These are phyloP conservation scores for Zygoascus bituminiphila DNA, from an alignment of 805 yeast genomes.

Conservation along the genomic window DNA sequence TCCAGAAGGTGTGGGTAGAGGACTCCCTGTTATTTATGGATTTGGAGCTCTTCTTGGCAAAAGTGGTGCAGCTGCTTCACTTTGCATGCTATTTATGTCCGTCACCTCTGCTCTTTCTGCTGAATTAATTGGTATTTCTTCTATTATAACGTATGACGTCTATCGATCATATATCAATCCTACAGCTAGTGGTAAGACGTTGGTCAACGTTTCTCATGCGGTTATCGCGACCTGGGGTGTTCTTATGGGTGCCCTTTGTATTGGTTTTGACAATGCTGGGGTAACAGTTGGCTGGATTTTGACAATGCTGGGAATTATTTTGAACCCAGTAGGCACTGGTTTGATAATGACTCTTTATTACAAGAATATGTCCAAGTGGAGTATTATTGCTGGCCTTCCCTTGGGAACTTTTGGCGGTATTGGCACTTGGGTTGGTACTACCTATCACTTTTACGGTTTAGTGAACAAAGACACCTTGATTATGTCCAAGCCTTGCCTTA, in stretches of 20 bases:
- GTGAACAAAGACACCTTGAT: constrained; percentile 24
- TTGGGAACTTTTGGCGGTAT: constrained; percentile 65
- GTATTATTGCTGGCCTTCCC: constrained; percentile 70
- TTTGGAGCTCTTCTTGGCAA: constrained; percentile 77
- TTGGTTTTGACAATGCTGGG: constrained; percentile 72
- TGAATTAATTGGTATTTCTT: constrained; percentile 78
- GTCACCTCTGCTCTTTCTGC: constrained; percentile 89
- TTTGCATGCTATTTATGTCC: constrained; percentile 79
- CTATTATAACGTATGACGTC: constrained; percentile 76
- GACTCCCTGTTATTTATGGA: constrained; percentile 56
- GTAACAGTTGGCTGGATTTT: constrained; percentile 81
- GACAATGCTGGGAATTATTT: constrained; percentile 81
- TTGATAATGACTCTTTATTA: constrained; percentile 62
- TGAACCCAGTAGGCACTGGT: constrained; percentile 79
- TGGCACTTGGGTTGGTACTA: constrained; percentile 44
- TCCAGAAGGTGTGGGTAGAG: constrained; percentile 62
- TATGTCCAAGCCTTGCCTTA: constrained; percentile 21
- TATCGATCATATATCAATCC: constrained; percentile 76
- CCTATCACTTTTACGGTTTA: constrained; percentile 22
- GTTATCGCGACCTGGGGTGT: constrained; percentile 53
- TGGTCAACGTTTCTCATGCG: constrained; percentile 60
- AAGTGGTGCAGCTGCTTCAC: constrained; percentile 79
- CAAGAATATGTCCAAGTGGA: constrained; percentile 48
- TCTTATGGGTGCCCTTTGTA: constrained; percentile 72
- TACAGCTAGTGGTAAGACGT: constrained; percentile 60